A percentile compares a stretch with the other conserved stretches of the same genome.
Conservation (phyloP, 208 protist genomes). For the Leishmania mexicana region DNA sequence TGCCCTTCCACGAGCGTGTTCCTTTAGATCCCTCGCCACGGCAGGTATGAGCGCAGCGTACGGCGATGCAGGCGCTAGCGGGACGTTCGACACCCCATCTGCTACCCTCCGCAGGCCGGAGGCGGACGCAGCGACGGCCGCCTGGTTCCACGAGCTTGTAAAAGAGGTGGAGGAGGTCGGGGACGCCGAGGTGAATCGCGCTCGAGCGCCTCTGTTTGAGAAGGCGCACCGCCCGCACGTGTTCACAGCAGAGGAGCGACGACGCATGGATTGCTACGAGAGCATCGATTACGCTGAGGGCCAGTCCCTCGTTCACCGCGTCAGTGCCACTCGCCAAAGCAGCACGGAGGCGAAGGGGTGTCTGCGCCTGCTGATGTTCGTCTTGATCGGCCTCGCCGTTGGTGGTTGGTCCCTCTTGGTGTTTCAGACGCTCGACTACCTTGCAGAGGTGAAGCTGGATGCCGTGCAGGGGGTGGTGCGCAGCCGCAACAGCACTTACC, state of each 20-base stretch:
- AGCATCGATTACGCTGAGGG: slow-evolving; percentile 77
- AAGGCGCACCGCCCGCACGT: slow-evolving; percentile 47
- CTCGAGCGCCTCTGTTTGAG: slow-evolving; percentile 53
- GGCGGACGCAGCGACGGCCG: slow-evolving; percentile 38
- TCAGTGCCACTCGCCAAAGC: slow-evolving; percentile 27
- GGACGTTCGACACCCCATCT: background rate
- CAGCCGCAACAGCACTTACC: slow-evolving; percentile 14
- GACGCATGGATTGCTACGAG: slow-evolving; percentile 82
- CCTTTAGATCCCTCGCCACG: background rate
- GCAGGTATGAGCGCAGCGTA: background rate
- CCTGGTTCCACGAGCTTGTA: slow-evolving; percentile 54
- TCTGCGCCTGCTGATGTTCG: slow-evolving; percentile 68
- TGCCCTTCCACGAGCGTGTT: background rate
- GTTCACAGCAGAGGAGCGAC: slow-evolving; percentile 63
- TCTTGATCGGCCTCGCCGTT: slow-evolving; percentile 58
- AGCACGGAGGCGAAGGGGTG: slow-evolving; percentile 34
- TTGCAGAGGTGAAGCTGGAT: slow-evolving; percentile 44
- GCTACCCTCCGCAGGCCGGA: slow-evolving; percentile 11
- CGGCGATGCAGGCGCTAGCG: background rate
- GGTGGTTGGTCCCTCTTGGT: slow-evolving; percentile 71
- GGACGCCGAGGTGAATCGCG: slow-evolving; percentile 47
- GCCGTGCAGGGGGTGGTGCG: slow-evolving; percentile 40
- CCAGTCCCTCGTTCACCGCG: slow-evolving; percentile 54
- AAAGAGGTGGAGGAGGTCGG: slow-evolving; percentile 48
- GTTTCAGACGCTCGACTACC: slow-evolving; percentile 71